Evolutionary conservation across 1,284 basidiomycete species (phyloP), one percentile per base, ranked within the genome.

Genomic region (Ustilago cynodontis): DNA sequence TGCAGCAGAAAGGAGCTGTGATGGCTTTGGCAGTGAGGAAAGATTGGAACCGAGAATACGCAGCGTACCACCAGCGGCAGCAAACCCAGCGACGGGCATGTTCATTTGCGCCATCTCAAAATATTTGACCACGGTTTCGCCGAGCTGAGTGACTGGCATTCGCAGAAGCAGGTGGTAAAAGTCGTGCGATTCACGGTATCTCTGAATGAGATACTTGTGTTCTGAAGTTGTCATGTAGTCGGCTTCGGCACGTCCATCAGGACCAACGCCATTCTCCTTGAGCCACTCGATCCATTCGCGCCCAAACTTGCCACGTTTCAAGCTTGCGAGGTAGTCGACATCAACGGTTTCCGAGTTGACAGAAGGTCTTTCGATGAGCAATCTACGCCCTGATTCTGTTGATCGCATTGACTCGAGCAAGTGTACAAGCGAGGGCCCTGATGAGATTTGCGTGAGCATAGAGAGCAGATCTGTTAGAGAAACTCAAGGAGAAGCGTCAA

Each of bases 121-220:
- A 78, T 91, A 93, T 86, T 99, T 99, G 86, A 99, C 91, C 0
- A 95, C 93, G n/a, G 98, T 90, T 87, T 99, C 97, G 62, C 93
- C 94, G 60, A 93, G 91, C 79, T 96, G 92, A 67, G 92, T 92
- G 58, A 98, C 94, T 0, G 94, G 95, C 28, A 98, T 90, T 67
- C 91, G 91, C 86, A 92, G 91, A 62, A 98, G 90, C 69, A 93
- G 92, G 84, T 98, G 96, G 86, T 97, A 97, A 82, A 97, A 92
- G 87, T 98, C 84, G 87, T 98, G 96, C 78, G 93, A 96, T 88
- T 99, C 95, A 41, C 97, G 92, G 86, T 99, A 99, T 49, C 97
- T 92, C 80, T 97, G 94, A 92, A 99, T 95, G 63, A 98, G 94
- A 86, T 98, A 86, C 52, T 79, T 79, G 49, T 80, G 73, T 66